Base-by-base conservation (phyloP, 768 basidiomycete species). In the Pisolithus microcarpus region DNA sequence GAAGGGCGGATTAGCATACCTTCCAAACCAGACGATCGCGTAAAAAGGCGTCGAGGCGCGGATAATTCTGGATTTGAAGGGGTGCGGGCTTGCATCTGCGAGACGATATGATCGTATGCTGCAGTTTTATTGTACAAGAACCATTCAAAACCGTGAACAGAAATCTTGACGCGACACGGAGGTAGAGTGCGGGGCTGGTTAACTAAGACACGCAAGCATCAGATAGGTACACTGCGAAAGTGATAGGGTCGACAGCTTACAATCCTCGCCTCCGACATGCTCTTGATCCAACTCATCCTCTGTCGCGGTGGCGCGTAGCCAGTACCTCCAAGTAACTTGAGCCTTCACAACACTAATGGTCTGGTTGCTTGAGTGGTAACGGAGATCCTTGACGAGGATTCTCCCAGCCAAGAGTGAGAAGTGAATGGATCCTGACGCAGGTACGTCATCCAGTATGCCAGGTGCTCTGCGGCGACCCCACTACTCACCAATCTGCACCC, bases 361-460 rank as follows among this genome's bases (percentile, higher is more conserved):
- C 65, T 96, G 87, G 67, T 95, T 97, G 63, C 89, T 87, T 2
- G 92, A 94, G 66, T 95, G 82, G 65, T 97, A 97, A 16, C 78
- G 74, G 30, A 96, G 65, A 63, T 97, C 89, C 70, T 90, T 91
- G 59, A 97, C 75, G 19, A 94, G 77, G 46, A 98, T 82, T 55
- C 93, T 74, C 30, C 95, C 95, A 2, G 87, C 82, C 37, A 97
- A 70, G 9, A 92, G 71, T 2, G 94, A 94, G 65, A 97, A 80
- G 62, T 97, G 93, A 21, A 95, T 77, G n/a, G 91, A 89, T 19
- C 91, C 91, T 93, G 45, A 19, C 28, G 36, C 55, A 45, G 47
- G 46, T 34, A 51, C 47, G 49, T 46, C 24, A 48, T 18, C 7
- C 45, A 36, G 45, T 21, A 31, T 44, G 42, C 36, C 30, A 5